Percentiles rank a stretch among this genome's conserved stretches.
These are phyloP conservation scores for Pythium chondricola DNA, from an alignment of 352 stramenopile genomes.

Conservation along the genomic window DNA sequence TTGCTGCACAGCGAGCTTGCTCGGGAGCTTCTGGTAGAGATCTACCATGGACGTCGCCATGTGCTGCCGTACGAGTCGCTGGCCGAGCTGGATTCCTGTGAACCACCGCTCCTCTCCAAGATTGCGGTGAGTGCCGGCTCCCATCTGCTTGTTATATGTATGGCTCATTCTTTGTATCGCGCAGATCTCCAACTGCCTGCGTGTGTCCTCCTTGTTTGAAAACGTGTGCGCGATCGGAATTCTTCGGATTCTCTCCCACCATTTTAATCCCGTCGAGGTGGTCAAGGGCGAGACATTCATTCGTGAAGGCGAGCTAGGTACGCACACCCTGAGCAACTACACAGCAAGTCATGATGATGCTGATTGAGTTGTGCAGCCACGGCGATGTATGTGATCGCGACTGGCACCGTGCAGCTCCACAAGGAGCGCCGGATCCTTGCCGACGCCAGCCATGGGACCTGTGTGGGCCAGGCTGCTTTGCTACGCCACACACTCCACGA, in stretches of 20 bases:
- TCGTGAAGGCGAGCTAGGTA: constrained; percentile 56
- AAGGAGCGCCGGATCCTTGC: constrained; percentile 62
- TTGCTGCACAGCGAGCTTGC: constrained; percentile 58
- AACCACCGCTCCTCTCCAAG: constrained; percentile 55
- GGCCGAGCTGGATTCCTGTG: constrained; percentile 24
- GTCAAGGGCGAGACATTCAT: constrained; percentile 51
- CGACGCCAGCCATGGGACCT: constrained; percentile 61
- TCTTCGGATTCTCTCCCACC: constrained; percentile 65
- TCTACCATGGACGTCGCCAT: constrained; percentile 41
- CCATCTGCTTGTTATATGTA: neutral
- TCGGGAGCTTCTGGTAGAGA: constrained; percentile 70
- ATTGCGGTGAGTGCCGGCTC: constrained; percentile 41
- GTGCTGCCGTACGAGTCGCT: constrained; percentile 54
- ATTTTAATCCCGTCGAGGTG: constrained; percentile 61
- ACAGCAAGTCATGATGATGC: no score
- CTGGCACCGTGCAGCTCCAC: constrained; percentile 69
- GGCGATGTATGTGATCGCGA: constrained; percentile 74
- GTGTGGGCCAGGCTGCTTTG: constrained; percentile 69
- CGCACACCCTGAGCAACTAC: no score
- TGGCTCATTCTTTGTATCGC: neutral
- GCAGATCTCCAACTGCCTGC: constrained; percentile 76
- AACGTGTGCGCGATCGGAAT: constrained; percentile 79
- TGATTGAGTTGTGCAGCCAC: constrained; percentile 47
- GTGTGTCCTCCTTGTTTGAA: constrained; percentile 74
- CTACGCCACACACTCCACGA: constrained; percentile 56